Evolutionary conservation across 352 stramenopile species (phyloP).

Genomic region (Globisporangium perplexum): DNA sequence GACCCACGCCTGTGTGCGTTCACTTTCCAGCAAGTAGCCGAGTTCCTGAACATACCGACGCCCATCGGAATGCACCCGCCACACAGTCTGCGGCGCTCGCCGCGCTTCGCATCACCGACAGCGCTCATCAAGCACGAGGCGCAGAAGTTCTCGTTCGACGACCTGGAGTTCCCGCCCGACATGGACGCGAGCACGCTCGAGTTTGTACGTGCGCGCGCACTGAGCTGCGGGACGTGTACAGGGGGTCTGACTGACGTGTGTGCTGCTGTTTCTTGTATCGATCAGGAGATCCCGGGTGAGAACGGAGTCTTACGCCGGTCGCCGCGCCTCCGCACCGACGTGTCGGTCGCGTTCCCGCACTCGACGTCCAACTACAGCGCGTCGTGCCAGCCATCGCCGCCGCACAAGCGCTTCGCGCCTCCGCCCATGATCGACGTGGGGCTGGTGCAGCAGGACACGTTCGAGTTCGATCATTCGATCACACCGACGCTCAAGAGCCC

Average conservation of each 20-base stretch:
- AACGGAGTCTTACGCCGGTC: conserved; percentile 64
- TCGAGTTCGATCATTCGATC: conserved; percentile 83
- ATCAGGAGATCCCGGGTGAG: conserved; percentile 69
- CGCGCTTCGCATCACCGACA: conserved; percentile 60
- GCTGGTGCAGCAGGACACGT: conserved; percentile 66
- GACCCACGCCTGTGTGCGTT: not conserved
- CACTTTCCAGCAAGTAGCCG: conserved; percentile 57
- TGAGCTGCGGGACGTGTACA: no score
- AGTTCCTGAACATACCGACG: conserved; percentile 78
- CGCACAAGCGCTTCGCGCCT: conserved; percentile 67
- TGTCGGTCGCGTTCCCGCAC: conserved; percentile 81
- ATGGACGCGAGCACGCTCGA: conserved; percentile 68
- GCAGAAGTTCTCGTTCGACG: conserved; percentile 84
- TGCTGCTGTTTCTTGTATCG: not conserved
- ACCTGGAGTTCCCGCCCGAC: conserved; percentile 68
- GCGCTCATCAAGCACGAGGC: conserved; percentile 66
- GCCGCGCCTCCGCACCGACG: conserved; percentile 71
- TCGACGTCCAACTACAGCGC: conserved; percentile 37
- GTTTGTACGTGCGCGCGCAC: conserved; percentile 48
- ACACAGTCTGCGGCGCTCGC: conserved; percentile 69
- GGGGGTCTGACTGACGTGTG: no score
- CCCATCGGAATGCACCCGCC: conserved; percentile 51
- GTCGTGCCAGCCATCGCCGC: conserved; percentile 42
- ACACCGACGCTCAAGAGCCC: conserved; percentile 85
- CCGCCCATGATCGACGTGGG: conserved; percentile 70